Evolutionary conservation across 768 basidiomycete species (phyloP).

Genomic region (Psilocybe cyanescens): DNA sequence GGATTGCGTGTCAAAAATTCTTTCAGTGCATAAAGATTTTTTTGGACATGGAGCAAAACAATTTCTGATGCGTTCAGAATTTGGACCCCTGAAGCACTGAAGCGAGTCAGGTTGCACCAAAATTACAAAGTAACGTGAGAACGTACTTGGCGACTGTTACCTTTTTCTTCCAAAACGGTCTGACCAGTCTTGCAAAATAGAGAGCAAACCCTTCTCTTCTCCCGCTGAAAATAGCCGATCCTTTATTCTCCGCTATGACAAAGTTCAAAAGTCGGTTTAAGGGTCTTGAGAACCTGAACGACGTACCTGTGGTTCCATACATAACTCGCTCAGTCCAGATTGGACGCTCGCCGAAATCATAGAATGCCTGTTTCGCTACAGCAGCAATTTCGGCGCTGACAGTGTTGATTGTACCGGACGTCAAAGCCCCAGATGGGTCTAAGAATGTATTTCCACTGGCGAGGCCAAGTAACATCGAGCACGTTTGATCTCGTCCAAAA

Average conservation of each 20-base stretch:
- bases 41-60: constrained; percentile 70
- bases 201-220: constrained; percentile 87
- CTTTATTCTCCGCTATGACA: constrained; percentile 61
- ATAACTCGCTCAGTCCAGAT: constrained; percentile 80
- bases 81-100: constrained; percentile 41
- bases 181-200: constrained; percentile 83
- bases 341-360: constrained; percentile 83
- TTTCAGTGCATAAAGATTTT: constrained; percentile 77
- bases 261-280: background rate
- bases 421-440: constrained; percentile 54
- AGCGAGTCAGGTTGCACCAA: background rate
- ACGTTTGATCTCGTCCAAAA: constrained; percentile 91
- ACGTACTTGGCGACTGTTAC: constrained; percentile 61
- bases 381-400: constrained; percentile 65
- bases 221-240: constrained; percentile 82
- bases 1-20: constrained; percentile 81
- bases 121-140: background rate
- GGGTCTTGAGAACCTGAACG: background rate
- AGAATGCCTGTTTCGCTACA: constrained; percentile 84
- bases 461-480: constrained; percentile 88
- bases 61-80: constrained; percentile 68
- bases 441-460: constrained; percentile 85
- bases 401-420: constrained; percentile 49
- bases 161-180: constrained; percentile 87
- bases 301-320: constrained; percentile 68